phyloP scores from a whole-genome alignment of 306 rosid genomes.

The Trichosanthes cucumerina region DNA sequence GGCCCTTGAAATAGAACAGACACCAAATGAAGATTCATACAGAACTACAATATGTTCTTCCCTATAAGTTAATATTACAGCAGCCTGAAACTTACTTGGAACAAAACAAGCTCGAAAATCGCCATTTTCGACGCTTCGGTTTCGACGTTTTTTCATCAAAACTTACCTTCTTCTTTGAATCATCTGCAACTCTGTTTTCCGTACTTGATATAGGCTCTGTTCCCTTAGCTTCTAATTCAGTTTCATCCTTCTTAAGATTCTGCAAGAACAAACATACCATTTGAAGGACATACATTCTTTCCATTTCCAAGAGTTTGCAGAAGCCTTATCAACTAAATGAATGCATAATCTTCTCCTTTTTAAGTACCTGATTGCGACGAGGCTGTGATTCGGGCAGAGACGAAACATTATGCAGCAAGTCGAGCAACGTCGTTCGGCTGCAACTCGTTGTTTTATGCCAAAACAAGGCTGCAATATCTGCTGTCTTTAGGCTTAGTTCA shows the following conservation, averaged over 20 bases:
- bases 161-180: neutral
- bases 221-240: neutral
- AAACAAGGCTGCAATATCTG: slow-evolving; percentile 6
- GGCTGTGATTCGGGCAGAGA: neutral
- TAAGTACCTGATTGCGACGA: neutral
- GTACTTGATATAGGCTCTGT: neutral
- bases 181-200: neutral
- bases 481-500: slow-evolving; percentile 18
- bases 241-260: neutral
- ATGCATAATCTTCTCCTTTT: neutral
- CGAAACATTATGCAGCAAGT: slow-evolving; percentile 19
- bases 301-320: neutral
- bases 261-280: neutral
- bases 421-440: slow-evolving; percentile 12
- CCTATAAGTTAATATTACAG: neutral
- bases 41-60: neutral
- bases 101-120: neutral
- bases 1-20: neutral
- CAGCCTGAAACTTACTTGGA: neutral
- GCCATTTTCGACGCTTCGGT: neutral
- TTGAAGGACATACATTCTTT: neutral
- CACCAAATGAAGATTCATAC: neutral
- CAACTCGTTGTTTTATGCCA: slow-evolving; percentile 20
- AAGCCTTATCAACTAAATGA: neutral
- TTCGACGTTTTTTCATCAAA: neutral